Percentiles rank a stretch among this genome's conserved stretches.
Conservation (phyloP, 805 yeast genomes). For the Suhomyces kilbournensis region DNA sequence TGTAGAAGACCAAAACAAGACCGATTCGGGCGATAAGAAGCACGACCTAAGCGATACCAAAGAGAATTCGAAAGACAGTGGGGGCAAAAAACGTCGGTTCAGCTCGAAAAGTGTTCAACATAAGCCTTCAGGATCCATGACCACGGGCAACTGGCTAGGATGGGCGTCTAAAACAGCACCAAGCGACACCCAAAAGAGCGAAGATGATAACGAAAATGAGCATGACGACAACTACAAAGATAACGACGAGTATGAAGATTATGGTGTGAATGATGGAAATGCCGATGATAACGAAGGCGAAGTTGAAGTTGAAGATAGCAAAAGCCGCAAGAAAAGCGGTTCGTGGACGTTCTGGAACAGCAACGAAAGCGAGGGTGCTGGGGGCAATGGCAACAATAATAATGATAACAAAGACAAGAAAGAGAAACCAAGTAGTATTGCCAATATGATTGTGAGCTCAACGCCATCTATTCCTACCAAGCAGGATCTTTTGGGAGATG, state of each 20-base stretch:
- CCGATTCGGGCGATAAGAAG: background rate
- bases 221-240: slow-evolving; percentile 16
- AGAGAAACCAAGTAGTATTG: slow-evolving; percentile 9
- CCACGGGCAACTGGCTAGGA: slow-evolving; percentile 26
- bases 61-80: background rate
- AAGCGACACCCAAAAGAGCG: slow-evolving; percentile 9
- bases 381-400: slow-evolving; percentile 7
- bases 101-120: slow-evolving; percentile 6
- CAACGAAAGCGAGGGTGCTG: slow-evolving; percentile 4
- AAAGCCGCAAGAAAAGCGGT: slow-evolving; percentile 22
- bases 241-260: slow-evolving; percentile 22
- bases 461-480: slow-evolving; percentile 26
- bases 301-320: slow-evolving; percentile 28
- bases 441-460: slow-evolving; percentile 32
- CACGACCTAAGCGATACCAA: background rate
- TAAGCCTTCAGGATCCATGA: slow-evolving; percentile 23
- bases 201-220: slow-evolving; percentile 13
- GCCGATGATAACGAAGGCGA: slow-evolving; percentile 27
- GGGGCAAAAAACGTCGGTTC: background rate
- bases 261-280: slow-evolving; percentile 9
- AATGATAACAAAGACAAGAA: slow-evolving; percentile 6
- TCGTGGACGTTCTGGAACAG: slow-evolving; percentile 39
- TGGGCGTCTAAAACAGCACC: slow-evolving; percentile 24
- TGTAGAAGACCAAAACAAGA: background rate
- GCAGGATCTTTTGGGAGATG: slow-evolving; percentile 9